phyloP scores from a whole-genome alignment of 2,329 filamentous ascomycete genomes.

The Chaetomium olivaceum region DNA sequence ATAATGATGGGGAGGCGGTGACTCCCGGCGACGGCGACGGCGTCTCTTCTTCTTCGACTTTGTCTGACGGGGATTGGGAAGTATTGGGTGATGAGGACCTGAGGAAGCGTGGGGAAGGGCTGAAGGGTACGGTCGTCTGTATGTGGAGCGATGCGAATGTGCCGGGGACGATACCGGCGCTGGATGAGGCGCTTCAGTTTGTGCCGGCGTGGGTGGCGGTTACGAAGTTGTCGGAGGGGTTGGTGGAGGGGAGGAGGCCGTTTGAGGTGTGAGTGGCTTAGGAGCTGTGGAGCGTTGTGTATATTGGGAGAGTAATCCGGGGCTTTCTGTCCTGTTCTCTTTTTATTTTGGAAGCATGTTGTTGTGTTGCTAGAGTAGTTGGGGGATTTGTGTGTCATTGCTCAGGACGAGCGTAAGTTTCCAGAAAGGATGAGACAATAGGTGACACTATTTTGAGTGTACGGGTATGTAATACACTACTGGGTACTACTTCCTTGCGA shows the following conservation, averaged over 20 bases:
- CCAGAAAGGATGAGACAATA: background rate
- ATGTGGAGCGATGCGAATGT: slow-evolving; percentile 85
- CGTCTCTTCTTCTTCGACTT: background rate
- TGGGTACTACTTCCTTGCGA: background rate
- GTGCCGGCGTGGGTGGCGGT: slow-evolving; percentile 78
- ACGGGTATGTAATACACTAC: background rate
- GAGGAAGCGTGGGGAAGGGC: slow-evolving; percentile 37
- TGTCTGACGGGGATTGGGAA: background rate
- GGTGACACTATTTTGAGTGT: background rate
- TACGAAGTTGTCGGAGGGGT: slow-evolving; percentile 72
- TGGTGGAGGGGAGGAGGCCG: slow-evolving; percentile 76
- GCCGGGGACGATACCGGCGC: slow-evolving; percentile 71
- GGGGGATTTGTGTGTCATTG: background rate
- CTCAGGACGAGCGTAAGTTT: background rate
- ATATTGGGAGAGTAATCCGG: background rate
- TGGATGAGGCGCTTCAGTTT: slow-evolving; percentile 76
- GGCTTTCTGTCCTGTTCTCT: background rate
- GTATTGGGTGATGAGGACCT: slow-evolving; percentile 32
- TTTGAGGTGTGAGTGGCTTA: slow-evolving; percentile 49
- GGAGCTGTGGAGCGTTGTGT: background rate
- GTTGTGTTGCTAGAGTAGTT: background rate
- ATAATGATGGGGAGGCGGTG: background rate
- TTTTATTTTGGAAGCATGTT: background rate
- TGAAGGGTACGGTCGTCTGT: slow-evolving; percentile 72
- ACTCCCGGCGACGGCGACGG: background rate